A percentile compares a stretch with the other conserved stretches of the same genome.
These are phyloP conservation scores for Lipomyces sp. DNA, from an alignment of 805 yeast species.

Conservation along the genomic window DNA sequence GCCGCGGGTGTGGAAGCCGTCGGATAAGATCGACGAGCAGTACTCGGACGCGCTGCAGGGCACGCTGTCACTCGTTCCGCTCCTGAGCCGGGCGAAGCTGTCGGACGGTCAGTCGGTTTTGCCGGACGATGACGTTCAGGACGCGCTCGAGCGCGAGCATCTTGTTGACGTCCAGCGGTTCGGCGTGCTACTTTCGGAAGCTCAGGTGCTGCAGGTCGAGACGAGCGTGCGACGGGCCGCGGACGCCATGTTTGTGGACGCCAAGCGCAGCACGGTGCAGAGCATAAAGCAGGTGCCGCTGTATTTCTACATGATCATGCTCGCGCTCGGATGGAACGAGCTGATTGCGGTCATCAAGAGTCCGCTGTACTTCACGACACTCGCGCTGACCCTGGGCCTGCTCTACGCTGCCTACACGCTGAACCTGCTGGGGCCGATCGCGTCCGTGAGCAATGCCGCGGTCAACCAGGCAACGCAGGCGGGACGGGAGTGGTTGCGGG, in stretches of 20 bases:
- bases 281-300: conserved; percentile 77
- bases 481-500: conserved; percentile 18
- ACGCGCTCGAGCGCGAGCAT: conserved; percentile 31
- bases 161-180: conserved; percentile 45
- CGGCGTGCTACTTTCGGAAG: conserved; percentile 54
- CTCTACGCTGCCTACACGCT: conserved; percentile 64
- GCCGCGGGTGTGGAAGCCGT: conserved; percentile 77
- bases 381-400: conserved; percentile 60
- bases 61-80: conserved; percentile 58
- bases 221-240: conserved; percentile 67
- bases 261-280: conserved; percentile 79
- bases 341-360: conserved; percentile 81
- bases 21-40: conserved; percentile 64
- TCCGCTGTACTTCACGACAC: conserved; percentile 61
- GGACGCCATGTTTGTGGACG: conserved; percentile 78
- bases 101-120: conserved; percentile 45
- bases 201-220: conserved; percentile 55
- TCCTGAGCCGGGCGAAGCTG: conserved; percentile 52
- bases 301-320: conserved; percentile 68
- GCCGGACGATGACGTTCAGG: conserved; percentile 19
- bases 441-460: conserved; percentile 43
- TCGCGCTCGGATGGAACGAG: conserved; percentile 93
- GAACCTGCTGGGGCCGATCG: conserved; percentile 74
- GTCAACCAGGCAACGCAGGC: conserved; percentile 16
- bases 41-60: conserved; percentile 58